phyloP scores from a whole-genome alignment of 1,284 basidiomycete genomes.

The Irpex sp. region DNA sequence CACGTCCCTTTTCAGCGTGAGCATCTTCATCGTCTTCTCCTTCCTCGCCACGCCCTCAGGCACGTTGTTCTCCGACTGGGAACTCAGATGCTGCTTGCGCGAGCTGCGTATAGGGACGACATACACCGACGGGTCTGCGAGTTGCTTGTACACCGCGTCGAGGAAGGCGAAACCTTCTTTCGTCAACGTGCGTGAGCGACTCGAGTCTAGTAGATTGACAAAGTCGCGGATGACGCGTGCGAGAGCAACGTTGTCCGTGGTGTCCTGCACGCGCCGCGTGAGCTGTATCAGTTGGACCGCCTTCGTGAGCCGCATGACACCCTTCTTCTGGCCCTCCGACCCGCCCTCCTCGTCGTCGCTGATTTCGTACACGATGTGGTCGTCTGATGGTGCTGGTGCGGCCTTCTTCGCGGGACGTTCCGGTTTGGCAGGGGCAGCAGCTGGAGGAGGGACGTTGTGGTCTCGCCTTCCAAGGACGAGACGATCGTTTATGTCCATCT shows the following conservation, averaged over 20 bases:
- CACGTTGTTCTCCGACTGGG: conserved; percentile 15
- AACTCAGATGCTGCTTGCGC: conserved; percentile 31
- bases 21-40: conserved; percentile 53
- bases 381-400: conserved; percentile 15
- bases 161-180: conserved; percentile 67
- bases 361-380: conserved; percentile 39
- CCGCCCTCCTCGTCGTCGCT: conserved; percentile 40
- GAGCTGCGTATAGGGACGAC: conserved; percentile 45
- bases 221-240: conserved; percentile 53
- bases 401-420: conserved; percentile 7
- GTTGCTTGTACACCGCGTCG: conserved; percentile 60
- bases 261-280: conserved; percentile 34
- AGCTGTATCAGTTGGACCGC: conserved; percentile 47
- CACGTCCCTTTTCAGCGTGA: conserved; percentile 50
- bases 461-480: conserved; percentile 41
- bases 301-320: conserved; percentile 39
- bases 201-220: conserved; percentile 49
- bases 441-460: conserved; percentile 2
- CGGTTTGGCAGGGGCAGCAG: neutral
- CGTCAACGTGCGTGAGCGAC: conserved; percentile 59
- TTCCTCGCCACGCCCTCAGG: conserved; percentile 31
- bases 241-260: conserved; percentile 49
- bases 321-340: conserved; percentile 21
- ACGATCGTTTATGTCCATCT: conserved; percentile 46
- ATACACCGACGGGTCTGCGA: conserved; percentile 58